These are phyloP conservation scores for Ganoderma lingzhi DNA, from an alignment of 1,284 basidiomycete genomes.

Conservation along the genomic window DNA sequence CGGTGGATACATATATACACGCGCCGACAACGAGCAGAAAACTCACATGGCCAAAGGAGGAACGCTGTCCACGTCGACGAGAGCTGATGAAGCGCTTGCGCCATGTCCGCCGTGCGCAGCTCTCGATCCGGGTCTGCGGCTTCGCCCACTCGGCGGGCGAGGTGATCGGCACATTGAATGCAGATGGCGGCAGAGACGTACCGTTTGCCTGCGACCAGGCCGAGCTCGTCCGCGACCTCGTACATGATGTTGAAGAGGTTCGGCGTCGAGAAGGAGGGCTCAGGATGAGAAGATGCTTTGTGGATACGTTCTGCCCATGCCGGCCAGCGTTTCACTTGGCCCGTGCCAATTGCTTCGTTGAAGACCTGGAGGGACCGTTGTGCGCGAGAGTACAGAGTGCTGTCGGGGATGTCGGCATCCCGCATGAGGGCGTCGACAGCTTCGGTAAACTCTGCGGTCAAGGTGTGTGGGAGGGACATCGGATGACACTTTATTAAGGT, in stretches of 20 bases:
- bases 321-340: not conserved
- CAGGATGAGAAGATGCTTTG: not conserved
- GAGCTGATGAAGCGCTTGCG: not conserved
- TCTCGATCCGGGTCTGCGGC: not conserved
- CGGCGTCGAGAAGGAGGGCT: not conserved
- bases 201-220: not conserved
- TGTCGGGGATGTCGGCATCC: not conserved
- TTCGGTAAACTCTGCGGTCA: not conserved
- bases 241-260: not conserved
- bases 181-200: conserved; percentile 1
- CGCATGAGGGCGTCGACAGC: not conserved
- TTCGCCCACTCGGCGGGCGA: too few relatives aligned
- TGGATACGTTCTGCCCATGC: not conserved
- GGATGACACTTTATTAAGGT: too few relatives aligned
- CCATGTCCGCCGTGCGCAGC: not conserved
- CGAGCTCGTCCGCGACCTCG: not conserved
- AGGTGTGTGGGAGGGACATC: not conserved
- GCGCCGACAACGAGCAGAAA: too few relatives aligned
- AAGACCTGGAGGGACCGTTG: not conserved
- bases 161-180: not conserved
- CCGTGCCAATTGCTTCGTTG: not conserved
- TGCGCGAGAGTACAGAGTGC: not conserved
- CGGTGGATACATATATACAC: not conserved
- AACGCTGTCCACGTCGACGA: not conserved
- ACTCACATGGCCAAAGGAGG: not conserved